Evolutionary conservation across 1,284 basidiomycete species (phyloP).

Genomic region (Ustilago xerochloae): DNA sequence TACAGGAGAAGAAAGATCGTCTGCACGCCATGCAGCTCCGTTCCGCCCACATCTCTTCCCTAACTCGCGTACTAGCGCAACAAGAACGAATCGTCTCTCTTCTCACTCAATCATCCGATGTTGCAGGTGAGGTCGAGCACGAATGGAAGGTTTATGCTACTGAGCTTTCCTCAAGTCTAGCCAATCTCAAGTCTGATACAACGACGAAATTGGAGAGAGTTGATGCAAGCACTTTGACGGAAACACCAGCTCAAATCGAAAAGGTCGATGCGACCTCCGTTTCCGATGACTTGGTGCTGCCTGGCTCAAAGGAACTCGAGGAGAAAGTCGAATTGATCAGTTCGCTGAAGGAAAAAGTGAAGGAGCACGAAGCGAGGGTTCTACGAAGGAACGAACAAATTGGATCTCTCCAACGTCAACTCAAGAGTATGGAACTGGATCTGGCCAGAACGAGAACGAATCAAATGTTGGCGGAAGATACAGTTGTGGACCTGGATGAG

Average conservation of each 20-base stretch:
- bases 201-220: not conserved
- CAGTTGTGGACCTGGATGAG: conserved; percentile 21
- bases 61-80: conserved; percentile 8
- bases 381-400: conserved; percentile 52
- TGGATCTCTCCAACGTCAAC: conserved; percentile 34
- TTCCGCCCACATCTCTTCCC: not conserved
- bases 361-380: conserved; percentile 29
- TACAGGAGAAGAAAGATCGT: conserved; percentile 21
- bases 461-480: conserved; percentile 34
- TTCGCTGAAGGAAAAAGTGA: not conserved
- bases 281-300: not conserved
- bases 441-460: conserved; percentile 35
- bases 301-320: not conserved
- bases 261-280: not conserved
- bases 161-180: conserved; percentile 1
- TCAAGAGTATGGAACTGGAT: conserved; percentile 16
- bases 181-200: not conserved
- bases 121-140: not conserved
- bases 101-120: not conserved
- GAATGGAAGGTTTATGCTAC: conserved; percentile 12
- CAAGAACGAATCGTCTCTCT: conserved; percentile 26
- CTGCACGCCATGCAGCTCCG: conserved; percentile 26
- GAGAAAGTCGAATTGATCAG: not conserved
- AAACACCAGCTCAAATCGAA: not conserved
- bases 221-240: not conserved